Evolutionary conservation across 495 filamentous ascomycete species (phyloP), one percentile per base, ranked within the genome.

Genomic region (Poronia punctata): DNA sequence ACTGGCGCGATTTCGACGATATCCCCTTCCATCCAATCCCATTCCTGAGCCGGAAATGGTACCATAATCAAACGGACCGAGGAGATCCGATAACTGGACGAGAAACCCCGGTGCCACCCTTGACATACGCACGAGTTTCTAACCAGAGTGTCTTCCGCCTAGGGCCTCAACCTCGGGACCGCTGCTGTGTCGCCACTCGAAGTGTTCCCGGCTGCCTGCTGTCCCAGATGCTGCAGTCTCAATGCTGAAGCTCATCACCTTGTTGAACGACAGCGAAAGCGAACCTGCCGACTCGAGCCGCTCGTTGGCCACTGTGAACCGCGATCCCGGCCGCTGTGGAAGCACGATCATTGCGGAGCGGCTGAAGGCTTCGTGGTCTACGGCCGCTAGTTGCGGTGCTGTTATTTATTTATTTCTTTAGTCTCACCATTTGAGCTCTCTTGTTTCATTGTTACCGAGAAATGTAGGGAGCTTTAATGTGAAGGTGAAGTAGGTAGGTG

Each of bases 141-240:
- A 59, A 7, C 56, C 56, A 15, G 29, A 23, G 1, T 39, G 18
- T 7, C 24, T 21, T 0, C 41, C 46, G 19, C 35, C 51, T 2
- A 59, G 25, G 7, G 23, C 33, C 16, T 36, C 38, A n/a, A 59
- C 45, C 23, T 45, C 55, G 3, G 7, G 12, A 9, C 53, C 55
- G 24, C 20, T 17, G 36, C 46, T 43, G 39, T 56, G 51, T 1
- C 53, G 46, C 59, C 59, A 62, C 45, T 57, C 56, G 43, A 62
- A 61, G 15, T 29, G 8, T 39, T 61, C 57, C 14, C 31, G 40
- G 25, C 37, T 7, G 10, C 45, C 14, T n/a, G n/a, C n/a, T 18
- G 15, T n/a, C n/a, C 7, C 40, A 6, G 26, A 35, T 15, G 22
- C 28, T 8, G 39, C 39, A 7, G 43, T 27, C 38, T 52, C 49